A percentile compares a stretch with the other conserved stretches of the same genome.
Evolutionary conservation across 768 basidiomycete species (phyloP).

Genomic region (Holtermanniella nyarrowii): DNA sequence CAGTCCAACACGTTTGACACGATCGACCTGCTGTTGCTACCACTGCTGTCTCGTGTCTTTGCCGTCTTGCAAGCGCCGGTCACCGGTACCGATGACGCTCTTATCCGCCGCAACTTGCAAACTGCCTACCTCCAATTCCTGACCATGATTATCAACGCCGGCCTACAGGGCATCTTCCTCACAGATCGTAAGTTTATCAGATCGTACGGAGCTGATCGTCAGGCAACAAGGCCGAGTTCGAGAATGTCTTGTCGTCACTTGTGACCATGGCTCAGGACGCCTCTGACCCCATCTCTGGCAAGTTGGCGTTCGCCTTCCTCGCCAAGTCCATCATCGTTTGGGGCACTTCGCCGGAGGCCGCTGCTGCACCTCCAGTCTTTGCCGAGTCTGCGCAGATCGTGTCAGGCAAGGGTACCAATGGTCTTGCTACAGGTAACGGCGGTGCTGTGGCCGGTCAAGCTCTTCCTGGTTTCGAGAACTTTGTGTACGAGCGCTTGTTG

Average conservation of each 20-base stretch:
- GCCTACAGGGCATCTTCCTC: slow-evolving; percentile 71
- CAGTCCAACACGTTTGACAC: slow-evolving; percentile 79
- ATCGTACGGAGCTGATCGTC: slow-evolving; percentile 4
- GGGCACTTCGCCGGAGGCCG: slow-evolving; percentile 36
- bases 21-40: slow-evolving; percentile 77
- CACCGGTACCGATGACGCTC: slow-evolving; percentile 73
- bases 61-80: slow-evolving; percentile 68
- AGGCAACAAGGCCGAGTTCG: slow-evolving; percentile 57
- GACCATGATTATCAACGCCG: slow-evolving; percentile 67
- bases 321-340: slow-evolving; percentile 40
- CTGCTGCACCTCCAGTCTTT: slow-evolving; percentile 23
- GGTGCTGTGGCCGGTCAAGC: slow-evolving; percentile 33
- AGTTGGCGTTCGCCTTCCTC: slow-evolving; percentile 69
- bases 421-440: slow-evolving; percentile 21
- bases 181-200: slow-evolving; percentile 69
- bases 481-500: slow-evolving; percentile 76
- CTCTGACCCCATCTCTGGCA: slow-evolving; percentile 65
- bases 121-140: slow-evolving; percentile 78
- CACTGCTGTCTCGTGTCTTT: slow-evolving; percentile 72
- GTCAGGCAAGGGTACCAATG: slow-evolving; percentile 32
- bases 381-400: slow-evolving; percentile 43
- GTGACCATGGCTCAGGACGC: slow-evolving; percentile 61
- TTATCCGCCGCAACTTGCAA: slow-evolving; percentile 69
- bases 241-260: slow-evolving; percentile 65
- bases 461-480: slow-evolving; percentile 82